These are phyloP conservation scores for Pulveroboletus sp. DNA, from an alignment of 768 basidiomycete genomes.

Conservation along the genomic window DNA sequence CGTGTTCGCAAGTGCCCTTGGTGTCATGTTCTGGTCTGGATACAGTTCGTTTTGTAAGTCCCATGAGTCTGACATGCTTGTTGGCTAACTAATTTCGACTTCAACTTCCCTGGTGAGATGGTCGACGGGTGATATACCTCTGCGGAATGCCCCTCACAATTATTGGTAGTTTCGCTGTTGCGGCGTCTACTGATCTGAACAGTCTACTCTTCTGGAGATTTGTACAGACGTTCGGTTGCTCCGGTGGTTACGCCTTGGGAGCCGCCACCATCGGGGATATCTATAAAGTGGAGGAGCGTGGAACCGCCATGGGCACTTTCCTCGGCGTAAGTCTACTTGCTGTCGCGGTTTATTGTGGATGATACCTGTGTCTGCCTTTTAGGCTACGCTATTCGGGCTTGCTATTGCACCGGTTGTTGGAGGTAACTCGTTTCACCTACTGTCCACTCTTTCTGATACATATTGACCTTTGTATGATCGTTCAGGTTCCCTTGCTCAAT, in stretches of 20 bases:
- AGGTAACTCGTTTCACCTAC: conserved; percentile 30
- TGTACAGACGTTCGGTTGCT: no score
- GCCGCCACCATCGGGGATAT: no score
- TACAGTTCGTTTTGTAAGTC: conserved; percentile 47
- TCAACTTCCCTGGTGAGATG: conserved; percentile 41
- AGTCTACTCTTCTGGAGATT: conserved; percentile 50
- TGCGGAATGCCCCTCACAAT: conserved; percentile 53
- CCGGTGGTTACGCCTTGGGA: no score
- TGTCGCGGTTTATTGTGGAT: neutral
- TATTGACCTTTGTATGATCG: neutral
- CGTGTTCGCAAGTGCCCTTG: conserved; percentile 40
- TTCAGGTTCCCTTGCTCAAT: conserved; percentile 47
- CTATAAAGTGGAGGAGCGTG: no score
- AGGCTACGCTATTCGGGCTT: conserved; percentile 52
- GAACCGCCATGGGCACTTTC: conserved; percentile 30
- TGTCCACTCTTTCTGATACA: neutral
- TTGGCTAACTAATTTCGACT: neutral
- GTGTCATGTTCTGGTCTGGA: conserved; percentile 49
- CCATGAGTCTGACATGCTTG: neutral
- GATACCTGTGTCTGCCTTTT: neutral
- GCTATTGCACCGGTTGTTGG: conserved; percentile 58
- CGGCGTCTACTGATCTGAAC: conserved; percentile 38
- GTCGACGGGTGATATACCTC: conserved; percentile 58
- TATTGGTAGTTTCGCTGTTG: conserved; percentile 58
- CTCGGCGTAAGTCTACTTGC: conserved; percentile 37